Conservation (phyloP, 2,329 filamentous ascomycete genomes). For the Pseudogymnoascus sp. region DNA sequence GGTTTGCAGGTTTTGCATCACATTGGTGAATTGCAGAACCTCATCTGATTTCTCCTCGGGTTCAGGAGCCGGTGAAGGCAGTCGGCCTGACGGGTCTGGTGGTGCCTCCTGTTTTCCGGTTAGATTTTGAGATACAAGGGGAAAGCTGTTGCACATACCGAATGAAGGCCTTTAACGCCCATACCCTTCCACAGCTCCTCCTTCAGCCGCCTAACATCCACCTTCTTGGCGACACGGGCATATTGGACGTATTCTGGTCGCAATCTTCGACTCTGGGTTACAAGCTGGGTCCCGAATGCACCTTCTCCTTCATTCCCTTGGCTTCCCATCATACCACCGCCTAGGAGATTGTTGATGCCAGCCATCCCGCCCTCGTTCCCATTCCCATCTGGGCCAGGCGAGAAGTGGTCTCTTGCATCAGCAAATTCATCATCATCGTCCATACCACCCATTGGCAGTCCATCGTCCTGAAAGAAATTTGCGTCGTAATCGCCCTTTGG, state of each 20-base stretch:
- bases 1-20: constrained; percentile 80
- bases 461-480: constrained; percentile 91
- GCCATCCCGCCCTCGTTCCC: constrained; percentile 38
- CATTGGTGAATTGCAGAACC: constrained; percentile 72
- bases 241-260: constrained; percentile 64
- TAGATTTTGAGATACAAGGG: constrained; percentile 10
- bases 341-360: constrained; percentile 42
- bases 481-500: constrained; percentile 82
- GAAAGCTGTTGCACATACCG: constrained; percentile 32
- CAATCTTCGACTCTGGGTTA: constrained; percentile 54
- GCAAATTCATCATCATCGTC: constrained; percentile 66
- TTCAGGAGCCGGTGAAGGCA: constrained; percentile 30
- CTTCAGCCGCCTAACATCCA: constrained; percentile 60
- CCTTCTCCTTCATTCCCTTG: constrained; percentile 31
- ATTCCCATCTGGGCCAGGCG: constrained; percentile 49
- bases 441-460: constrained; percentile 56
- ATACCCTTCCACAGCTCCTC: constrained; percentile 64
- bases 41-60: constrained; percentile 39
- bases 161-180: constrained; percentile 42
- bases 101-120: constrained; percentile 18
- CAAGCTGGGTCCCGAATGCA: constrained; percentile 57
- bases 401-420: constrained; percentile 72
- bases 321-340: constrained; percentile 41
- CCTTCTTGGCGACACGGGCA: constrained; percentile 62
- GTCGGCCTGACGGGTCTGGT: constrained; percentile 21